Evolutionary conservation across 371 early-diverging fungal genomes (phyloP).

Genomic region (Nematocida sp.): DNA sequence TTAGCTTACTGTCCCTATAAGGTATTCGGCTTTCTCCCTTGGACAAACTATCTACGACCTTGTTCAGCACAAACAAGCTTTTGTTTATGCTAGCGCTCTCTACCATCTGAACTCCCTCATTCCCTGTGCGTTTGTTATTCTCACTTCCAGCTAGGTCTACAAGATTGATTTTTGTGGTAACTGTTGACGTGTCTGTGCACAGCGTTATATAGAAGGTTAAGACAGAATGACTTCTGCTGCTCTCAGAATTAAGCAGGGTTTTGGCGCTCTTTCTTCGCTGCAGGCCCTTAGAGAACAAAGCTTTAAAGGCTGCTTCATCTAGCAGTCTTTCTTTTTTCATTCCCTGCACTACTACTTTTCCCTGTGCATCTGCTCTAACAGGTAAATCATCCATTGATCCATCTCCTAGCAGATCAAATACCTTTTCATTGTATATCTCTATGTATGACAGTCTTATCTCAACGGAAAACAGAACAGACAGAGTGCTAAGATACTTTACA

Average conservation of each 20-base stretch:
- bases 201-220: background rate
- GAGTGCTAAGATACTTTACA: constrained; percentile 32
- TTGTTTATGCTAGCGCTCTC: constrained; percentile 71
- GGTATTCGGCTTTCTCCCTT: constrained; percentile 69
- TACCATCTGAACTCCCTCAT: constrained; percentile 67
- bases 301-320: constrained; percentile 65
- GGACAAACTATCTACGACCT: constrained; percentile 71
- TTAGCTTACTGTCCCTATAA: constrained; percentile 92
- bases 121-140: constrained; percentile 70
- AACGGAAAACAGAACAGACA: constrained; percentile 38
- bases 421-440: constrained; percentile 61
- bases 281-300: constrained; percentile 67
- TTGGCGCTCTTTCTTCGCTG: constrained; percentile 68
- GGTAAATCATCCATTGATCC: background rate
- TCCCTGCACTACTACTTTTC: constrained; percentile 66
- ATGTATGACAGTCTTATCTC: constrained; percentile 47
- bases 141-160: constrained; percentile 73
- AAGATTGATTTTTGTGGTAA: constrained; percentile 67
- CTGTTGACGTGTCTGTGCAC: constrained; percentile 1
- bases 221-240: constrained; percentile 64
- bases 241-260: constrained; percentile 69
- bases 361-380: constrained; percentile 29
- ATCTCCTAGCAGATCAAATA: constrained; percentile 27
- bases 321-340: constrained; percentile 59
- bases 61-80: constrained; percentile 70